Evolutionary conservation across 2,329 filamentous ascomycete species (phyloP).

Genomic region (Alternaria sp.): DNA sequence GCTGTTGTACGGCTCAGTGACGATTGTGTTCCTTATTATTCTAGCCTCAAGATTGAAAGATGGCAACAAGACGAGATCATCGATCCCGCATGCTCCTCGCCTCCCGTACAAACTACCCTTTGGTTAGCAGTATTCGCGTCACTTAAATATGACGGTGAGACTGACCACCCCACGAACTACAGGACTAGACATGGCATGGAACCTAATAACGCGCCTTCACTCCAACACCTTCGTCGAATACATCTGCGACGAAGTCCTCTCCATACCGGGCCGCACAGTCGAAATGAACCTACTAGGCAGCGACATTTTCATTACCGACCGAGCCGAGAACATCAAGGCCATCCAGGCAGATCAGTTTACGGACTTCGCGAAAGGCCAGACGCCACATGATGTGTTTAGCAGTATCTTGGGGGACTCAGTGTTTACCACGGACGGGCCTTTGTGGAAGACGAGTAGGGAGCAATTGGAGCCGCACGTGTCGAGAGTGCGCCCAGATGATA

Average conservation of each 20-base stretch:
- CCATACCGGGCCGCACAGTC: slow-evolving; percentile 7
- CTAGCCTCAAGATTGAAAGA: background rate
- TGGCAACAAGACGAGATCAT: background rate
- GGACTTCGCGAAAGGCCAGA: slow-evolving; percentile 8
- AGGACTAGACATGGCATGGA: slow-evolving; percentile 14
- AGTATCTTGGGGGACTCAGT: slow-evolving; percentile 11
- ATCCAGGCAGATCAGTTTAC: slow-evolving; percentile 11
- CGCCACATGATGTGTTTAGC: slow-evolving; percentile 12
- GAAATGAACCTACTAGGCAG: slow-evolving; percentile 12
- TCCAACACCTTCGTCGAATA: slow-evolving; percentile 11
- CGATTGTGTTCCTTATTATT: background rate
- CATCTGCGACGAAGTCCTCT: slow-evolving; percentile 8
- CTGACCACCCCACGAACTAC: background rate
- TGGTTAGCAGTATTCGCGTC: background rate
- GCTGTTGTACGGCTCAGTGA: background rate
- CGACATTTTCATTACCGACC: slow-evolving; percentile 11
- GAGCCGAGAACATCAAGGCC: slow-evolving; percentile 14
- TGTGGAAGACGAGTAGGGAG: slow-evolving; percentile 9
- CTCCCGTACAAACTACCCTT: slow-evolving; percentile 5
- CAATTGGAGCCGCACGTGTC: slow-evolving; percentile 8
- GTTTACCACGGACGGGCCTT: slow-evolving; percentile 7
- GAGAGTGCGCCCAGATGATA: slow-evolving; percentile 5
- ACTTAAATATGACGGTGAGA: background rate
- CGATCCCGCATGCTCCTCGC: slow-evolving; percentile 3
- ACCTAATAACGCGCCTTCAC: slow-evolving; percentile 3